phyloP scores from a whole-genome alignment of 2,329 filamentous ascomycete species.

The Emydomyces testavorans region DNA sequence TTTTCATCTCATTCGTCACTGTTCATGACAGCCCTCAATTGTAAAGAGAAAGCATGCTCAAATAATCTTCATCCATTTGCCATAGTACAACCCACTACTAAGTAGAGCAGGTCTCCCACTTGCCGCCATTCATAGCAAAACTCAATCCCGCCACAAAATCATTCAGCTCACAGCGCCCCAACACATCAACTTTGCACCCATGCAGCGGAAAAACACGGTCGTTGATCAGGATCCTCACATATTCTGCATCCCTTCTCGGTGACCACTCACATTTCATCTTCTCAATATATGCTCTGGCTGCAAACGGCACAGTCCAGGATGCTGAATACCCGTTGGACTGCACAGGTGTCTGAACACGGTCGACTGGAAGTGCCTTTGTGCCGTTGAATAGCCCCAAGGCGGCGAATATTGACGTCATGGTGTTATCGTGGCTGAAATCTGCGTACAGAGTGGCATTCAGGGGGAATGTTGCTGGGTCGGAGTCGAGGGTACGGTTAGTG shows the following conservation, averaged over 20 bases:
- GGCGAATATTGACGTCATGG: conserved; percentile 64
- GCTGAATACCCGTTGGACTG: conserved; percentile 59
- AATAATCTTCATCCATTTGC: background rate
- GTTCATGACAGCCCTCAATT: background rate
- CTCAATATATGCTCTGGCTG: conserved; percentile 70
- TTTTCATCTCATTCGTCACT: background rate
- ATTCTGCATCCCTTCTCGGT: conserved; percentile 43
- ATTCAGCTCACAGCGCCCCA: conserved; percentile 58
- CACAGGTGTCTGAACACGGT: conserved; percentile 37
- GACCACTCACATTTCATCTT: conserved; percentile 57
- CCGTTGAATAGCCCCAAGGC: conserved; percentile 68
- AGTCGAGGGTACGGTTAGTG: conserved; percentile 67
- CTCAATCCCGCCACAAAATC: conserved; percentile 62
- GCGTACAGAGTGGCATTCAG: conserved; percentile 60
- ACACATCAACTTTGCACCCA: conserved; percentile 56
- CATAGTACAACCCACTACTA: background rate
- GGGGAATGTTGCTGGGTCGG: conserved; percentile 58
- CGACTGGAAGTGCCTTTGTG: conserved; percentile 45
- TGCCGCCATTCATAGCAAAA: conserved; percentile 61
- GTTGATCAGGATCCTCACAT: conserved; percentile 71
- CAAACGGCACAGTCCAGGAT: conserved; percentile 73
- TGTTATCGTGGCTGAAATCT: conserved; percentile 87
- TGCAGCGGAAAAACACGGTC: conserved; percentile 64
- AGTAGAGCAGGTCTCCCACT: conserved; percentile 55
- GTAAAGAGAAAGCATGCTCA: background rate